Evolutionary conservation across 2,329 filamentous ascomycete genomes (phyloP), one percentile per base, ranked within the genome.

Genomic region (Paraphoma chrysanthemicola): DNA sequence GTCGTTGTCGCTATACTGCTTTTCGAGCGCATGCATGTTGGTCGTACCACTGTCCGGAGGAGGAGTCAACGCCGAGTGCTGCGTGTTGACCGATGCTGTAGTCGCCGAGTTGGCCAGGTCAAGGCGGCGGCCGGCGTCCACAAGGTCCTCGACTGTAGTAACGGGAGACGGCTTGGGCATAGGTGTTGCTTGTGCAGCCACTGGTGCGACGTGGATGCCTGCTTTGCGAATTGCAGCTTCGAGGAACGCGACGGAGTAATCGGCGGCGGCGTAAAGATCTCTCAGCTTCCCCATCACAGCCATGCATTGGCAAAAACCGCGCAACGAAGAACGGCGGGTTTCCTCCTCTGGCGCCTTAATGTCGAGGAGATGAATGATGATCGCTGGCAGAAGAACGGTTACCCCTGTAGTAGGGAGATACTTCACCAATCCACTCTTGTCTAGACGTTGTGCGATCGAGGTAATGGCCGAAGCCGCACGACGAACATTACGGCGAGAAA

Each of bases 181-280:
- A 14, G 64, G 49, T 11, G 67, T 61, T 6, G 63, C 48, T 47
- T 70, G 60, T 16, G 60, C 43, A 2, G 69, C 31, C 66, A 74
- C 57, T 56, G 83, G 78, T 2, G 84, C 85, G 39, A 92, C 81
- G 53, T 91, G 88, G 60, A 95, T 93, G 54, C 91, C 88, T 8
- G 92, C 92, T 79, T 96, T 96, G 60, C 91, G 88, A 60, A 97
- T 90, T 0, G 93, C 92, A 1, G 93, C 92, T 73, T 96, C 92
- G n/a, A 97, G 83, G 80, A 97, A 97, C 2, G 91, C 91, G 0
- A 91, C 94, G n/a, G 92, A 93, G 69, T 95, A 97, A 76, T 97
- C 93, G n/a, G 94, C 94, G 0, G 93, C 93, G 0, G 93, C 89
- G 70, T 98, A 97, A 30, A 93, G 91, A 70, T 97, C 92, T 38